Evolutionary conservation across 805 yeast species (phyloP), one percentile per base, ranked within the genome.

Genomic region (Suhomyces sp.): DNA sequence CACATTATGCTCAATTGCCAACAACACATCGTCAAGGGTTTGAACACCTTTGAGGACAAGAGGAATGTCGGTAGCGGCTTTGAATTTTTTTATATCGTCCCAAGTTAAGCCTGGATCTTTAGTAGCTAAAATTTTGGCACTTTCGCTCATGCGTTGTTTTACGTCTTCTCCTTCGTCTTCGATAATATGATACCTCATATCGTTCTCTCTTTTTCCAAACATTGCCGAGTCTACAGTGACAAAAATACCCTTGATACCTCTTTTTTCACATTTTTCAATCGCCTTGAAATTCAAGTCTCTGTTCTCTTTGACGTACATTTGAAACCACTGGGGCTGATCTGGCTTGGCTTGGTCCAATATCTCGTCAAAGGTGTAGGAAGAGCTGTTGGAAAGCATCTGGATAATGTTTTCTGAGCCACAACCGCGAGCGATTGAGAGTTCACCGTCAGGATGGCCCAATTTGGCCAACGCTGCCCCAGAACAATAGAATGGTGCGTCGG

Each of bases 391-490:
- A 52, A 92, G 85, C 98, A 92, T 92, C 69, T 92, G 97, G 50
- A 87, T 83, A 31, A 85, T 60, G 21, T 63, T 82, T 50, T 87
- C 86, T 50, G 78, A 76, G 35, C 84, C 90, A 24, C 96, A 87
- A n/a, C 90, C 91, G 61, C 86, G 76, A 1, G 97, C 90, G 55
- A 93, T 79, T 12, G 86, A 90, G 53, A 82, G 81, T 68, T 93
- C 98, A 52, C 98, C 98, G 37, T 89, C 97, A 2, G 90, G 90
- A 63, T 92, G 94, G 3, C 97, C 98, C 58, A 93, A 78, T 62
- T 85, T 87, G 37, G 96, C 97, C 57, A 91, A 76, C 0, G 97
- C 98, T 7, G 98, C 89, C 1, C 97, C 98, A 39, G 93, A 79
- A 50, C 86, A 83, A 65, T 92, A 93, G 66, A 93, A 91, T 12